Evolutionary conservation across 768 basidiomycete genomes (phyloP), one percentile per base, ranked within the genome.

Genomic region (Pleurotus djamor): DNA sequence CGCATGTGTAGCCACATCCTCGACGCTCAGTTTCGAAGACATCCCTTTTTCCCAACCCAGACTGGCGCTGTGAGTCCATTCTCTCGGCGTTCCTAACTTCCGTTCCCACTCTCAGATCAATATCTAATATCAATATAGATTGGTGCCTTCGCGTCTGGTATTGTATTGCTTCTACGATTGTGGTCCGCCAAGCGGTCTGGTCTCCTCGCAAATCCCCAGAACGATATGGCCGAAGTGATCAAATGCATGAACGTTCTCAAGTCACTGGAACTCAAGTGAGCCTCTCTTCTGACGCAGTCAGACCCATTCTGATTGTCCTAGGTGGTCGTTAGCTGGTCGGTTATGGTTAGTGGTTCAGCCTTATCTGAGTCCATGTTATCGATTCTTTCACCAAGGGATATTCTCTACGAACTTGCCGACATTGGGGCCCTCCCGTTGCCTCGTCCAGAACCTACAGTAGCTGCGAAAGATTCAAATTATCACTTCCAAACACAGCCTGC

Each of bases 1-100:
- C 78, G 94, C 16, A 90, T 90, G 1, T 90, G 86, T 57, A 85
- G 83, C n/a, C 92, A 92, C 64, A 81, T 97, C 17, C 72, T 91
- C 41, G 89, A 93, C 64, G 73, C 83, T 2, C 79, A 83, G 55
- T 72, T 78, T 51, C 73, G 67, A 52, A 73, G 81, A 5, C 69
- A 57, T 64, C 41, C 76, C 75, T 4, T 49, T 75, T 47, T 70
- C 74, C 5, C 64, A 68, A 5, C 41, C 75, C 43, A 76, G 5
- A 66, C 61, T 49, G 38, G 3, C 34, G 41, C 32, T 48, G 52
- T 49, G 21, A 21, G 44, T 6, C 16, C 58, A 45, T 48, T 62
- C 61, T 37, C 43, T 43, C 13, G 9, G 47, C 45, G 9, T 1
- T 47, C 34, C 21, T 52, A 64, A 58, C 59, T 60, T n/a, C 60